These are phyloP conservation scores for Trypanosoma rangeli DNA, from an alignment of 208 protist genomes.

Conservation along the genomic window DNA sequence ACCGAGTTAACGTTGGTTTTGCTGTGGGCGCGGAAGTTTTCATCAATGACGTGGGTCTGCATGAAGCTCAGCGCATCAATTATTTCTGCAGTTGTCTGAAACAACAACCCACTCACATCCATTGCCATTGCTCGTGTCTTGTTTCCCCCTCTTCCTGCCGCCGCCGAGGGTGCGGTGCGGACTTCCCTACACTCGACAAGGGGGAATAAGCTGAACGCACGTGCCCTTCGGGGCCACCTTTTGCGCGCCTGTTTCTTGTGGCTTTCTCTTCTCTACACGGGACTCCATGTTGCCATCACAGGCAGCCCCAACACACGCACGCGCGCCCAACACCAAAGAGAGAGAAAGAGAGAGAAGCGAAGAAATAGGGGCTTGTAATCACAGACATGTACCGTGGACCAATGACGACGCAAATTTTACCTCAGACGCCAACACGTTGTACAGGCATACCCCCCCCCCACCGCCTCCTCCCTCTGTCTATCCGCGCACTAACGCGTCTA, in stretches of 20 bases:
- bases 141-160: not conserved
- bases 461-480: no score
- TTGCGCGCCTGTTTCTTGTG: no score
- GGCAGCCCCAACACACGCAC: not conserved
- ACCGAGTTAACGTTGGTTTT: slow-evolving; percentile 64
- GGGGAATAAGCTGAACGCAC: no score
- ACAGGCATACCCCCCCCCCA: not conserved
- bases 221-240: no score
- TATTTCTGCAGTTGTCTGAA: slow-evolving; percentile 37
- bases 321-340: not conserved
- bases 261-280: not conserved
- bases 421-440: no score
- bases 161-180: no score
- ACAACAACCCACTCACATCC: slow-evolving; percentile 24
- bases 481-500: no score
- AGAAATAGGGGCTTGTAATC: not conserved
- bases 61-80: slow-evolving; percentile 76
- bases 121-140: not conserved
- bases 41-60: slow-evolving; percentile 74
- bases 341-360: not conserved
- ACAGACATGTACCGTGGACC: no score
- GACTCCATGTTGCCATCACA: not conserved
- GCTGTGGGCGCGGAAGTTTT: slow-evolving; percentile 73
- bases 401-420: no score
- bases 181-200: no score